These are phyloP conservation scores for Pseudocercospora pini-densiflorae DNA, from an alignment of 2,329 filamentous ascomycete species.

Conservation along the genomic window DNA sequence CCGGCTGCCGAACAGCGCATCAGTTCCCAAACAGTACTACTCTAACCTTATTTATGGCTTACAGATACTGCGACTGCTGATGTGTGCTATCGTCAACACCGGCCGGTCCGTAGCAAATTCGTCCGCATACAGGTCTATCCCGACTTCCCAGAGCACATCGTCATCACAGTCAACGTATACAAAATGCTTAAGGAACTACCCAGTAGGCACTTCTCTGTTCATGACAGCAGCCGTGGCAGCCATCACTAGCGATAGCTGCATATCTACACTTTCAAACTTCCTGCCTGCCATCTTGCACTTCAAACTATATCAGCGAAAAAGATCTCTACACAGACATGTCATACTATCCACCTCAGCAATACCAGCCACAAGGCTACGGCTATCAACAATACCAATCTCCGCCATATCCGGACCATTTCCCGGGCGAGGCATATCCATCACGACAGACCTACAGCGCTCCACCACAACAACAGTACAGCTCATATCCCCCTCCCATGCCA, in stretches of 20 bases:
- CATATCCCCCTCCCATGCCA: neutral
- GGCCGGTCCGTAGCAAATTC: neutral
- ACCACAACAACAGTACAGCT: neutral
- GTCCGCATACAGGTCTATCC: neutral
- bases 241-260: neutral
- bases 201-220: neutral
- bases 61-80: neutral
- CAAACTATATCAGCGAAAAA: neutral
- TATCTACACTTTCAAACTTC: neutral
- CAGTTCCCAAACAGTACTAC: neutral
- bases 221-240: neutral
- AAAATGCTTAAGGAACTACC: no score
- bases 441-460: neutral
- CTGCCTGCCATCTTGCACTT: neutral
- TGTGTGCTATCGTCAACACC: neutral
- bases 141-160: neutral
- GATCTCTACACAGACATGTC: slow-evolving; percentile 7
- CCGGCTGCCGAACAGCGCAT: neutral
- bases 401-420: neutral
- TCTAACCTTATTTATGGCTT: neutral
- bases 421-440: neutral
- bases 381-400: slow-evolving; percentile 3
- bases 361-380: neutral
- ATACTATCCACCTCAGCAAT: slow-evolving; percentile 1
- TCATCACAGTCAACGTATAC: neutral